Percentiles rank a stretch among this genome's conserved stretches.
phyloP scores from a whole-genome alignment of 1,139 yeast genomes.

The Protomyces pachydermus region DNA sequence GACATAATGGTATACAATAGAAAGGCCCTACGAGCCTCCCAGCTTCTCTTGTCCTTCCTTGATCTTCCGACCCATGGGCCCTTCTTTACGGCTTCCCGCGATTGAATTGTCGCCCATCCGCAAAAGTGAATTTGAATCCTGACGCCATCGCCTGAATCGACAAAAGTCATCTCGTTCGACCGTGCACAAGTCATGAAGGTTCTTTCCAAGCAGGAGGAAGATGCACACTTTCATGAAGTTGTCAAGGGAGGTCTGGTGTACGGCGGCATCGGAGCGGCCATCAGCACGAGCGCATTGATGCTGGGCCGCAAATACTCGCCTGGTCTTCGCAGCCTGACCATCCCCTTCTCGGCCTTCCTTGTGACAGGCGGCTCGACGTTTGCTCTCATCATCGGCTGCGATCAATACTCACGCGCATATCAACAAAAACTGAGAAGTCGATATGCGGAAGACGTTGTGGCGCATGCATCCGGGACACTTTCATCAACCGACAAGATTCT shows the following conservation, averaged over 20 bases:
- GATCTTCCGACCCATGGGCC: too few relatives aligned
- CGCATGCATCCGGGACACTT: slow-evolving; percentile 6
- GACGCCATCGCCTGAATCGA: neutral
- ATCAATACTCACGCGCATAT: slow-evolving; percentile 20
- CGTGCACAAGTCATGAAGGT: slow-evolving; percentile 9
- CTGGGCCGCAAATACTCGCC: slow-evolving; percentile 23
- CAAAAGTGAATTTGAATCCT: too few relatives aligned
- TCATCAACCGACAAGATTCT: slow-evolving; percentile 9
- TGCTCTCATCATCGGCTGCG: slow-evolving; percentile 26
- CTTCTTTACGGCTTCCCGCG: too few relatives aligned
- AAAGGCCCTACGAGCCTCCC: too few relatives aligned
- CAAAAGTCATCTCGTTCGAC: neutral
- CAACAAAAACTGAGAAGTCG: slow-evolving; percentile 10
- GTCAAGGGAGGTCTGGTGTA: slow-evolving; percentile 14
- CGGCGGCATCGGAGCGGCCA: slow-evolving; percentile 7
- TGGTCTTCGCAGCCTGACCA: slow-evolving; percentile 9
- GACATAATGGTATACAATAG: too few relatives aligned
- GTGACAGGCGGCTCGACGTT: slow-evolving; percentile 14
- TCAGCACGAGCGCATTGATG: slow-evolving; percentile 1
- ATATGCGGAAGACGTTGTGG: slow-evolving; percentile 4
- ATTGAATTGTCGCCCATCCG: too few relatives aligned
- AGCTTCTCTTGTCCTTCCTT: too few relatives aligned
- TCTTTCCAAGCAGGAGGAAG: slow-evolving; percentile 18
- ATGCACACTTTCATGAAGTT: slow-evolving; percentile 15
- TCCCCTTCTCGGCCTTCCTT: slow-evolving; percentile 24